Evolutionary conservation across 192 early-diverging fungal species (phyloP), one percentile per base, ranked within the genome.

Genomic region (Physocladia obscura): DNA sequence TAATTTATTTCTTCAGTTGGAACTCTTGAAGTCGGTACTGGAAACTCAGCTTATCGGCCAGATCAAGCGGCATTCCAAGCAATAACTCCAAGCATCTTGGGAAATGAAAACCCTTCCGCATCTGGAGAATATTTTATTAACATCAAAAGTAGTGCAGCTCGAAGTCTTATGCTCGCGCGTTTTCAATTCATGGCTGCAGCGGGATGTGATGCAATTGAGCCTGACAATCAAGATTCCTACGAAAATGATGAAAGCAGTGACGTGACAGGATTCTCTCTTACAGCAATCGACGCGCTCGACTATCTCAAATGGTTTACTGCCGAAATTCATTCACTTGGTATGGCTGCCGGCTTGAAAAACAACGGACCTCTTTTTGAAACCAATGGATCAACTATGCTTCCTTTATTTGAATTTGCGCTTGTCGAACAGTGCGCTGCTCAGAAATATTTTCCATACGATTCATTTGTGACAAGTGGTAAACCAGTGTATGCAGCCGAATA

Each of bases 221-320:
- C 69, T 22, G 69, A 70, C 69, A 70, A 70, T 61, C 69, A 70
- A 24, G 69, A 69, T 40, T 38, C 35, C 15, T 69, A 70, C 62
- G 21, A 8, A 8, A 8, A 4, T 4, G 29, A 36, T 5, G n/a
- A n/a, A n/a, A n/a, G n/a, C n/a, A n/a, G n/a, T n/a, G n/a, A n/a
- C n/a, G n/a, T n/a, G n/a, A 69, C 4, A 13, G 69, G 62, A n/a
- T 69, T 69, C 49, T 8, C 11, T 22, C 62, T 70, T 8, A 70
- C 57, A 4, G 63, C 4, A 4, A 29, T 4, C 8, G 63, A 62
- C 35, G 62, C 4, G 8, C 17, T 70, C 3, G 36, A 38, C 26
- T 70, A 70, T 36, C 4, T 69, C 5, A 22, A 3, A 22, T 70
- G 35, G 38, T 26, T 70, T 24, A 29, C 62, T 4, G 49, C 19